phyloP scores from a whole-genome alignment of 176 grass and related monocot genomes.

The Juncus inflexus region DNA sequence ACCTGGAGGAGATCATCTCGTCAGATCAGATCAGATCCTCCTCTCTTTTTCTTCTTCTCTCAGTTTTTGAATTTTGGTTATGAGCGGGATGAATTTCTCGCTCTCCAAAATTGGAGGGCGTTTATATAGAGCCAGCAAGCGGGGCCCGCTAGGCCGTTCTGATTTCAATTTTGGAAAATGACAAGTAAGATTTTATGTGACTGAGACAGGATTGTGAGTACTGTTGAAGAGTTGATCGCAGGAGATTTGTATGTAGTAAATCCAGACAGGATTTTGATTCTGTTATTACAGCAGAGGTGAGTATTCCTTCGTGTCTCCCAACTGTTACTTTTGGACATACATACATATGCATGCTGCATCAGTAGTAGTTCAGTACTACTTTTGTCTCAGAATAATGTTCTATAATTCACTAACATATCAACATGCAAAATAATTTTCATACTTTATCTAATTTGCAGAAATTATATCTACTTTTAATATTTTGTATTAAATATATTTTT shows the following conservation, averaged over 20 bases:
- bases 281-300: constrained; percentile 9
- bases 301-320: constrained; percentile 5
- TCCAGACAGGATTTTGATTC: constrained; percentile 7
- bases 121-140: constrained; percentile 12
- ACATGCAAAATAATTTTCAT: too few relatives aligned
- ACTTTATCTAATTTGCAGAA: too few relatives aligned
- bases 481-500: too few relatives aligned
- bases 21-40: not conserved
- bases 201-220: not conserved
- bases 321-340: not conserved
- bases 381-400: too few relatives aligned
- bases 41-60: not conserved
- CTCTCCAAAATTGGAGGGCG: not conserved
- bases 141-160: constrained; percentile 14
- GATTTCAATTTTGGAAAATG: not conserved
- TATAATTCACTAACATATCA: too few relatives aligned
- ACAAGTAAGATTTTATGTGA: not conserved
- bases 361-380: too few relatives aligned
- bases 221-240: not conserved
- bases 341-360: not conserved
- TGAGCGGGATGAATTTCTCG: constrained; percentile 17
- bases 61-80: constrained; percentile 11
- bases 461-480: too few relatives aligned
- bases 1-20: not conserved
- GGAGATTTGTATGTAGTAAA: not conserved